Percentiles rank a stretch among this genome's conserved stretches.
Evolutionary conservation across 2,329 filamentous ascomycete genomes (phyloP).

Genomic region (Aureobasidium sp.): DNA sequence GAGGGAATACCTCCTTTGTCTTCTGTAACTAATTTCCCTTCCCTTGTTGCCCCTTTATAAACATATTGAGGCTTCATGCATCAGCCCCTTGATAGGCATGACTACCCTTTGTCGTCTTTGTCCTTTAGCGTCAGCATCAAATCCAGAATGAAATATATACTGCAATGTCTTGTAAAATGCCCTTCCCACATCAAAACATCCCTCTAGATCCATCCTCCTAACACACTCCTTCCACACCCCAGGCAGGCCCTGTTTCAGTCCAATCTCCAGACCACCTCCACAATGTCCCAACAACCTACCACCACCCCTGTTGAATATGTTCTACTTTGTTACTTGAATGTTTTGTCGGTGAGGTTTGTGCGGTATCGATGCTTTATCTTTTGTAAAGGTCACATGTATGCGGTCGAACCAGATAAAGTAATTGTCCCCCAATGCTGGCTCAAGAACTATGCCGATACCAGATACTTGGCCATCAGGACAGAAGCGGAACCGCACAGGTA

Average conservation of each 20-base stretch:
- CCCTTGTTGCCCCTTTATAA: background rate
- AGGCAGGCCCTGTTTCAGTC: background rate
- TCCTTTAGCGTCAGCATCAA: background rate
- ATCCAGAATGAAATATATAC: background rate
- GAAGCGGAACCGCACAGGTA: background rate
- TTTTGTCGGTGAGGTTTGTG: too few relatives aligned
- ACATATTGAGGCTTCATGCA: background rate
- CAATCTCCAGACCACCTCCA: background rate
- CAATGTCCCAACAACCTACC: background rate
- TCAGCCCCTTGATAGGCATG: background rate
- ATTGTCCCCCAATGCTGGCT: background rate
- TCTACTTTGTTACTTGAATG: too few relatives aligned
- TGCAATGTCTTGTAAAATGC: background rate
- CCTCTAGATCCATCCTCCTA: background rate
- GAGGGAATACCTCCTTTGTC: background rate
- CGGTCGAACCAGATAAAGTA: background rate
- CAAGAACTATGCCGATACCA: background rate
- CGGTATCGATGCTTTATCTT: too few relatives aligned
- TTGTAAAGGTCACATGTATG: background rate
- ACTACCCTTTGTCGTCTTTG: background rate
- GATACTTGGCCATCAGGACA: background rate
- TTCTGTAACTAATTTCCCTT: background rate
- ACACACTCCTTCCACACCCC: background rate
- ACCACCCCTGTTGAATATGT: too few relatives aligned
- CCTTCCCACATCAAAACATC: background rate